Base-by-base conservation (phyloP, 495 filamentous ascomycete species). In the Talaromyces proteolyticus region DNA sequence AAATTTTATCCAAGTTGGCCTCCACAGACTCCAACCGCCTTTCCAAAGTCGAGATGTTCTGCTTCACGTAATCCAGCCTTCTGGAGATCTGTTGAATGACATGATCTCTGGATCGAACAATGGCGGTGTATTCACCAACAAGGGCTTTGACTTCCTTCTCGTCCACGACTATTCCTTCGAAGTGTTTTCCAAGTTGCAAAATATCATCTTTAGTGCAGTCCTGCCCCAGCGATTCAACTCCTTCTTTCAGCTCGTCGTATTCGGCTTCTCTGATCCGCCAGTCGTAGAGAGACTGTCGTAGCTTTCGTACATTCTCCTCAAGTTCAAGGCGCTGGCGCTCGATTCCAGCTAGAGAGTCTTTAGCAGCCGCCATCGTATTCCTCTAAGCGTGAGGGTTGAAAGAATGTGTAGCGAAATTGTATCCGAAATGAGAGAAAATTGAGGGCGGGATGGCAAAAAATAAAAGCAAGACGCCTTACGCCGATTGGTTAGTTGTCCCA, bases 191-290 rank as follows among this genome's bases (percentile, higher is more conserved):
- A 19, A 74, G 68, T 8, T 60, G 53, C 7, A 82, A 64, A 29
- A 84, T 72, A 36, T 85, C 76, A 5, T 78, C 65, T 0, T 59
- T 56, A 3, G 67, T 66, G 11, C 78, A 67, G 22, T 78, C 64
- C 6, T 75, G 65, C n/a, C 72, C 58, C 25, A 88, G 60, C 3
- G 58, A 63, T 40, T 69, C 57, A 23, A 98, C 77, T 55, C 90
- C 88, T 49, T 93, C 87, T 57, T 85, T 90, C 50, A 97, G 72
- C 11, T 80, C 82, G 54, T 95, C 89, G 64, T 97, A 98, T 56
- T 96, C 94, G 14, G 85, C 76, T 57, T 95, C 91, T 81, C 84
- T 93, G 46, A 79, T 83, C 58, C 88, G 85, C 93, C 92, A 97
- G 67, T 91, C 82, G 39, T 78, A 80, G 17, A 97, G 77, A 3